phyloP scores from a whole-genome alignment of 345 rosid species.

The Geranium brycei region DNA sequence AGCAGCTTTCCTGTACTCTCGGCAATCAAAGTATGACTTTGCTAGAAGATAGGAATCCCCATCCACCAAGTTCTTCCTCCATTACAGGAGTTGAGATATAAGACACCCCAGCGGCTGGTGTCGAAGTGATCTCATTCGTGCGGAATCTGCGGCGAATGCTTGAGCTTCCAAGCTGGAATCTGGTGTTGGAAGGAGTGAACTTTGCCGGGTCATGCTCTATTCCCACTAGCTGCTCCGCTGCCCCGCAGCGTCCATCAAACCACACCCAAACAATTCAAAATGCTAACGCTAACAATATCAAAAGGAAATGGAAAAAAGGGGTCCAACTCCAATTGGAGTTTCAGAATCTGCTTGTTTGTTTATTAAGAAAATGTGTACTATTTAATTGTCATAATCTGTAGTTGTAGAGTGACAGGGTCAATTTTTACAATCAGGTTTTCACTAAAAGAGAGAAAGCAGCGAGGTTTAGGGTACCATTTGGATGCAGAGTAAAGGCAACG shows the following conservation, averaged over 20 bases:
- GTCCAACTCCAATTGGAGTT: neutral
- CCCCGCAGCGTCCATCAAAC: conserved; percentile 36
- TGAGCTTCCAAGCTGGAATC: conserved; percentile 96
- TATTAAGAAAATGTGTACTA: too few species aligned
- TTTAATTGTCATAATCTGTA: too few species aligned
- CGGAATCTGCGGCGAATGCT: conserved; percentile 78
- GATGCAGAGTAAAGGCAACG: conserved; percentile 86
- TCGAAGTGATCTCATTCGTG: conserved; percentile 57
- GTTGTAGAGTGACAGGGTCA: too few species aligned
- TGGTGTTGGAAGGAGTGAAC: conserved; percentile 80
- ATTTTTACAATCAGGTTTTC: too few species aligned
- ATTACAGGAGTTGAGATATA: conserved; percentile 67
- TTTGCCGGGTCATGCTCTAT: conserved; percentile 83
- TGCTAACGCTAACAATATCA: neutral
- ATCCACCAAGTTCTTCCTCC: conserved; percentile 67
- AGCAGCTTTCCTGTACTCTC: conserved; percentile 75
- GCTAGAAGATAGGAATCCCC: conserved; percentile 77
- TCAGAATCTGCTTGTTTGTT: neutral
- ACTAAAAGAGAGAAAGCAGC: neutral
- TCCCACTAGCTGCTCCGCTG: conserved; percentile 84
- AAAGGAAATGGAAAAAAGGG: neutral
- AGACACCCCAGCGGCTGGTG: conserved; percentile 57
- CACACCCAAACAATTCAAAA: conserved; percentile 1
- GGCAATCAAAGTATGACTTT: conserved; percentile 81
- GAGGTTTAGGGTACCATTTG: conserved; percentile 72